Evolutionary conservation across 202 grass and related monocot species (phyloP).

Genomic region (Carex arenaria): DNA sequence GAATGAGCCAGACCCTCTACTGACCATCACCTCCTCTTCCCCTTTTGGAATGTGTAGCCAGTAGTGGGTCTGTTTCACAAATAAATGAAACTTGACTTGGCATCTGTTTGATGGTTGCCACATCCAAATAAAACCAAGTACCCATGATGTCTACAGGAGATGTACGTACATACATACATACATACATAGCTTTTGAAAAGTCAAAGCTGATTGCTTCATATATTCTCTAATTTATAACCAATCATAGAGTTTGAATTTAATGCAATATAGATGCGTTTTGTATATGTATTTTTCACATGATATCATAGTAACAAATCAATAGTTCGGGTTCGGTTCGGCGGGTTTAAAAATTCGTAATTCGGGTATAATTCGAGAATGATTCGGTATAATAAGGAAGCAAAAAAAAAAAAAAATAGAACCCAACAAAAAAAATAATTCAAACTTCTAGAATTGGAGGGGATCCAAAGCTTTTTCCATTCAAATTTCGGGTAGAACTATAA

Average conservation of each 20-base stretch:
- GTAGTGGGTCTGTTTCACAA: neutral
- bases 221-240: neutral
- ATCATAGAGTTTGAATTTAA: slow-evolving; percentile 11
- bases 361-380: no score
- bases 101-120: slow-evolving; percentile 4
- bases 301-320: no score
- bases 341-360: no score
- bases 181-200: neutral
- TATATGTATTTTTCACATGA: neutral
- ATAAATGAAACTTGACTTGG: neutral
- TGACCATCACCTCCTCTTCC: neutral
- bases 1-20: slow-evolving; percentile 4
- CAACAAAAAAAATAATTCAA: no score
- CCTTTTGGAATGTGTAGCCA: neutral
- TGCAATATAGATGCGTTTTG: neutral
- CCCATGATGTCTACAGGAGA: neutral
- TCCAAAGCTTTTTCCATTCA: no score
- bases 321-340: no score
- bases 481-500: no score
- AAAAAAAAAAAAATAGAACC: no score
- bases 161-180: neutral
- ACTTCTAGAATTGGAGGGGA: no score
- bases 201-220: neutral
- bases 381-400: no score
- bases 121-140: neutral